Evolutionary conservation across 257 asterid genomes (phyloP), one percentile per base, ranked within the genome.

Genomic region (Jacaranda copaia): DNA sequence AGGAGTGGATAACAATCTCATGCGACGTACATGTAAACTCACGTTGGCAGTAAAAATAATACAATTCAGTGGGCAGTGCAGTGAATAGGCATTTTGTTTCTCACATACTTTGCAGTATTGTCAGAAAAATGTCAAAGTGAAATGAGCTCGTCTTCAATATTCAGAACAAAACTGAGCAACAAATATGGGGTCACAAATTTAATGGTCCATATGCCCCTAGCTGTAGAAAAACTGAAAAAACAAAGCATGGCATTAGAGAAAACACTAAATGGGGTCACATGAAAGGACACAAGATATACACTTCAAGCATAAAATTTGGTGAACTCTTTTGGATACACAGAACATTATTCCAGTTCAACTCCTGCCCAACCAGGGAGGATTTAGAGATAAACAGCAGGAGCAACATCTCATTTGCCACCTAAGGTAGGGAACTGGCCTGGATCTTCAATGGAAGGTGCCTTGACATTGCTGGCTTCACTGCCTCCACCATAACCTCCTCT

Each of bases 371-470:
- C 40, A 5, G 65, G 43, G 68, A 64, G 68, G 15, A 45, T 43
- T 58, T 59, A 43, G 39, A 59, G 35, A 72, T 38, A 10, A 71
- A 71, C 20, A 25, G 74, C 69, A 61, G 73, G 80, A 65, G 57
- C 38, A 9, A 40, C 65, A 58, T 72, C 88, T 89, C 87, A 93
- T 81, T 93, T 93, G 84, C 88, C 92, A 20, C 96, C 91, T 76
- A 93, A 83, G 74, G 89, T 87, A 18, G 96, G 98, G 89, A 93
- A 93, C 83, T 91, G 94, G 59, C 89, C 88, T 1, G 79, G 90
- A 77, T 93, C 97, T 79, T 86, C 92, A 60, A 93, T 91, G 19
- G 89, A 63, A 58, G 91, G 98, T 62, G 92, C 94, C 71, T 80
- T 83, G 35, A 35, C 87, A 38, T 79, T 76, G 82, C 87, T 73